Evolutionary conservation across 2,329 filamentous ascomycete species (phyloP).

Genomic region (Alternaria sp.): DNA sequence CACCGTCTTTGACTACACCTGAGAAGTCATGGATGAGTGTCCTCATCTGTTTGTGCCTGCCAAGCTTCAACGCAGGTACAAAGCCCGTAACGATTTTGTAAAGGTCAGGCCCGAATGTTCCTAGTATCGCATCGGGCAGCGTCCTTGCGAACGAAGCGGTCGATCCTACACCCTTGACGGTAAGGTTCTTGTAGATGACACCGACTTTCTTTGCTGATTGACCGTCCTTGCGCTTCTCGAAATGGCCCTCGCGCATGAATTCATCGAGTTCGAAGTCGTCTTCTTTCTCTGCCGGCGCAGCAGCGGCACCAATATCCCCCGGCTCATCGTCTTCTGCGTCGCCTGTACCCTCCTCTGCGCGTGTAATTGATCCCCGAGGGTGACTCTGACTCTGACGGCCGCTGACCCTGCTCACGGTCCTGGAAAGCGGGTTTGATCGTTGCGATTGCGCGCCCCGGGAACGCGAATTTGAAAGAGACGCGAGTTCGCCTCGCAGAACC

Average conservation of each 20-base stretch:
- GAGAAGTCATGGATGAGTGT: conserved; percentile 72
- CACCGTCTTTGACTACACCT: conserved; percentile 71
- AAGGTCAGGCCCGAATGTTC: conserved; percentile 82
- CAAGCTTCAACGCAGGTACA: conserved; percentile 61
- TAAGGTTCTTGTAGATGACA: conserved; percentile 78
- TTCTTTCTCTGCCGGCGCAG: conserved; percentile 56
- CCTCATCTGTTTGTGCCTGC: conserved; percentile 60
- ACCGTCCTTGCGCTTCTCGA: conserved; percentile 75
- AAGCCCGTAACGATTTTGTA: conserved; percentile 69
- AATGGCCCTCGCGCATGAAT: conserved; percentile 78
- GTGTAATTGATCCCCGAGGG: conserved; percentile 20
- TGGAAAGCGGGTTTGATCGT: conserved; percentile 34
- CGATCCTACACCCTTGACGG: conserved; percentile 74
- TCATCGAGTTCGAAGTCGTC: conserved; percentile 73
- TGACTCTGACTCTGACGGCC: conserved; percentile 28
- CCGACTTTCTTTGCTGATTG: conserved; percentile 79
- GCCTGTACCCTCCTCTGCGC: conserved; percentile 17
- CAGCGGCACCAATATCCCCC: conserved; percentile 32
- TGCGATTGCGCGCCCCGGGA: conserved; percentile 37
- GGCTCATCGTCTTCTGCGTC: conserved; percentile 31
- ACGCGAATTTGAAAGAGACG: conserved; percentile 59
- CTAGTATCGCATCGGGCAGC: conserved; percentile 75
- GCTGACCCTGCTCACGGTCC: conserved; percentile 41
- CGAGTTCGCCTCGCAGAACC: conserved; percentile 65
- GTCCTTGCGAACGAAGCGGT: conserved; percentile 75